phyloP scores from a whole-genome alignment of 2,329 filamentous ascomycete species.

The Botrytis aclada region DNA sequence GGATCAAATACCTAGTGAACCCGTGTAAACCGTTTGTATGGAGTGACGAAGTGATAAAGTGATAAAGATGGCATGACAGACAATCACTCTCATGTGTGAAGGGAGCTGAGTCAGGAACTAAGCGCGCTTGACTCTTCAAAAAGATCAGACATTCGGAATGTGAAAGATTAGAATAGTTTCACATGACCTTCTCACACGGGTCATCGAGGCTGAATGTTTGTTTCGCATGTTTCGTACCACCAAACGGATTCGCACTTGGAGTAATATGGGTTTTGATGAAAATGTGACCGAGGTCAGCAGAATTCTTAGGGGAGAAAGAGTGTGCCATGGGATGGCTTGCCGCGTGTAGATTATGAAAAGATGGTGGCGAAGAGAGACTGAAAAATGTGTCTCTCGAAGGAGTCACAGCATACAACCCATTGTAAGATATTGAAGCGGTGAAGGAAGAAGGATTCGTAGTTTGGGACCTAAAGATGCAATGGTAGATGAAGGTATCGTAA shows the following conservation, averaged over 20 bases:
- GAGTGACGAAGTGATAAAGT: constrained; percentile 9
- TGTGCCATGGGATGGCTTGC: neutral
- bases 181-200: constrained; percentile 17
- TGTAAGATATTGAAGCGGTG: constrained; percentile 14
- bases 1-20: constrained; percentile 7
- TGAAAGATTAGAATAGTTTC: constrained; percentile 12
- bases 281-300: constrained; percentile 15
- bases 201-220: constrained; percentile 15
- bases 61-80: constrained; percentile 14
- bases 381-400: constrained; percentile 4
- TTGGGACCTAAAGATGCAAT: constrained; percentile 7
- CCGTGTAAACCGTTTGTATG: constrained; percentile 10
- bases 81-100: neutral
- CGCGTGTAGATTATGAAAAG: constrained; percentile 8
- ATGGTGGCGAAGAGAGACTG: constrained; percentile 8
- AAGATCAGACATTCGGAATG: constrained; percentile 2
- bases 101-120: neutral
- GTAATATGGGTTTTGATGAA: neutral
- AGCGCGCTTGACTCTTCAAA: constrained; percentile 18
- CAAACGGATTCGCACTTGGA: neutral
- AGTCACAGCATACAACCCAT: constrained; percentile 15
- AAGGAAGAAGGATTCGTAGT: constrained; percentile 11
- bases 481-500: constrained; percentile 8
- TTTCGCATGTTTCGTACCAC: constrained; percentile 3
- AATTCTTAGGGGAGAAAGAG: neutral